Evolutionary conservation across 495 filamentous ascomycete species (phyloP).

Genomic region (Aspergillus coremiiformis): DNA sequence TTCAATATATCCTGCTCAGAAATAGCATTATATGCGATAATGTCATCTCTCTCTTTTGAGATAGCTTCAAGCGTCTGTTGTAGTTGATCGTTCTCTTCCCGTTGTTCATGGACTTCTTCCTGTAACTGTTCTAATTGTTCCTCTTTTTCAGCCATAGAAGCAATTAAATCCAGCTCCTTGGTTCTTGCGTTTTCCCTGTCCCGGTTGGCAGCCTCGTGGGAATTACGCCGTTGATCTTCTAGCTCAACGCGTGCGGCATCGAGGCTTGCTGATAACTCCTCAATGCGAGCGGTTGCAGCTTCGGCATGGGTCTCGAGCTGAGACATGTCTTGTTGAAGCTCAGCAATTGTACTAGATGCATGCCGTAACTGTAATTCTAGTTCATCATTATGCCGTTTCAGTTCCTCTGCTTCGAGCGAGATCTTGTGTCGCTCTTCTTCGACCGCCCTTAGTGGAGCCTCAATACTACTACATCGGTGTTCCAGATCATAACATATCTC

Average conservation of each 20-base stretch:
- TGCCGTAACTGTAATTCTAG: conserved; percentile 21
- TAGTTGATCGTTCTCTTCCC: conserved; percentile 16
- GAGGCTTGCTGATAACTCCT: conserved; percentile 27
- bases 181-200: conserved; percentile 30
- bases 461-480: conserved; percentile 42
- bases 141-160: conserved; percentile 40
- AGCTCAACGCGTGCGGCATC: conserved; percentile 21
- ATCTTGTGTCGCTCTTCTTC: conserved; percentile 37
- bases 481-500: conserved; percentile 50
- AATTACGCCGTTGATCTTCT: conserved; percentile 18
- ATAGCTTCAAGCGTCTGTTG: conserved; percentile 12
- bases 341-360: conserved; percentile 13
- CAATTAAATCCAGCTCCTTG: conserved; percentile 37
- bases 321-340: conserved; percentile 25
- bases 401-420: conserved; percentile 17
- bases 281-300: conserved; percentile 13
- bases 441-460: conserved; percentile 41
- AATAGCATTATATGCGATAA: conserved; percentile 6
- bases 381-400: conserved; percentile 23
- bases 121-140: conserved; percentile 37
- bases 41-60: conserved; percentile 14
- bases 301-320: conserved; percentile 25
- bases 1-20: conserved; percentile 17
- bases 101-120: conserved; percentile 14
- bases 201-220: conserved; percentile 13